Evolutionary conservation across 2,329 filamentous ascomycete species (phyloP).

Genomic region (Paradendryphiella salina): DNA sequence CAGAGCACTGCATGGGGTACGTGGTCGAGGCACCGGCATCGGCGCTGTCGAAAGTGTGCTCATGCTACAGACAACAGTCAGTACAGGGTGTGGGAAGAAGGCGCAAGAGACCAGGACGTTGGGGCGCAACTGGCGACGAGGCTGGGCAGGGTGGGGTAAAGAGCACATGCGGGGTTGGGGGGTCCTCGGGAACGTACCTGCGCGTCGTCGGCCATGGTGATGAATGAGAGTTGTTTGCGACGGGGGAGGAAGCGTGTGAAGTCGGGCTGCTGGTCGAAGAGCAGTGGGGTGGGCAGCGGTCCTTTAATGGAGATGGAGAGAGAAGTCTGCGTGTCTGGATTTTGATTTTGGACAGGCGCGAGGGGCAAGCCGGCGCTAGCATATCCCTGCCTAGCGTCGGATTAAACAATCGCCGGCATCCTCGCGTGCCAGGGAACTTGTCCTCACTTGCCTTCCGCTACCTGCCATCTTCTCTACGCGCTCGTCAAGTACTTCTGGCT

Average conservation of each 20-base stretch:
- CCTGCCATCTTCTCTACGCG: not conserved
- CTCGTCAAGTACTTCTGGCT: not conserved
- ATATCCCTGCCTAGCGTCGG: conserved; percentile 29
- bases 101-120: conserved; percentile 17
- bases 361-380: conserved; percentile 35
- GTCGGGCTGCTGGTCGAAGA: conserved; percentile 31
- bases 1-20: conserved; percentile 99
- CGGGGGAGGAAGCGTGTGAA: conserved; percentile 39
- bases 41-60: conserved; percentile 83
- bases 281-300: conserved; percentile 34
- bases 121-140: conserved; percentile 38
- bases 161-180: conserved; percentile 28
- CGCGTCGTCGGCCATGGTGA: conserved; percentile 65
- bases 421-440: not conserved
- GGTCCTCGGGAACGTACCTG: conserved; percentile 56
- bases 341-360: conserved; percentile 38
- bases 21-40: conserved; percentile 95
- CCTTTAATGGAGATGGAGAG: conserved; percentile 35
- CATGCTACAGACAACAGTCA: conserved; percentile 50
- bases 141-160: conserved; percentile 47
- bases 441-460: not conserved
- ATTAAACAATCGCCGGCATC: conserved; percentile 23
- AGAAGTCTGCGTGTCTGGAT: conserved; percentile 42
- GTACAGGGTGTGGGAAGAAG: conserved; percentile 9
- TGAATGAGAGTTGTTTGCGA: conserved; percentile 47